A percentile compares a stretch with the other conserved stretches of the same genome.
phyloP scores from a whole-genome alignment of 169 alveolate species.

The Theileria sp. region DNA sequence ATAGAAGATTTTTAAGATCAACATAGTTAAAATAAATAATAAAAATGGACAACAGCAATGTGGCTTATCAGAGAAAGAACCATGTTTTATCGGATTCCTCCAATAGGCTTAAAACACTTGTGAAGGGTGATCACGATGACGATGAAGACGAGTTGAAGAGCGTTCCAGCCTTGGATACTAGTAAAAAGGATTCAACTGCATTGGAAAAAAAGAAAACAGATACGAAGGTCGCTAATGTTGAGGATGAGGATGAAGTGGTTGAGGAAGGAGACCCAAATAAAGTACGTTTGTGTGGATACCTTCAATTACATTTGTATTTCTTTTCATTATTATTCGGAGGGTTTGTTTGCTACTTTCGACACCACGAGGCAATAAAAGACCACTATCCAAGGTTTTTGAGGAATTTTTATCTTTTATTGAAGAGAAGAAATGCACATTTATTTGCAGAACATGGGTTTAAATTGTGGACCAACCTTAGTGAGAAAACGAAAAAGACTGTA shows the following conservation, averaged over 20 bases:
- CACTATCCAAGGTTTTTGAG: conserved; percentile 37
- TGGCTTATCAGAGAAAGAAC: conserved; percentile 60
- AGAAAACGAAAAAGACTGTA: neutral
- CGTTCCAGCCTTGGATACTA: neutral
- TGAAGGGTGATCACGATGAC: conserved; percentile 59
- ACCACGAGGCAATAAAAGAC: conserved; percentile 12
- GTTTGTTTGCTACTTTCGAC: conserved; percentile 41
- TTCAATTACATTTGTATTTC: conserved; percentile 35
- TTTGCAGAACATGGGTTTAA: neutral
- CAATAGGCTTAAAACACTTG: conserved; percentile 42
- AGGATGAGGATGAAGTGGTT: neutral
- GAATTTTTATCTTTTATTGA: conserved; percentile 15
- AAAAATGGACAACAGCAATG: conserved; percentile 32
- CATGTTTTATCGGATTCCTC: conserved; percentile 49
- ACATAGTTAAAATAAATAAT: neutral
- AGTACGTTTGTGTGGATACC: conserved; percentile 13
- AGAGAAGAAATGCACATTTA: conserved; percentile 17
- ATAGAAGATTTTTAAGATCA: neutral
- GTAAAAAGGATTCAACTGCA: neutral
- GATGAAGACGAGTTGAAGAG: conserved; percentile 29
- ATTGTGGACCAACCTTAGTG: conserved; percentile 36
- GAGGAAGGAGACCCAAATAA: conserved; percentile 21
- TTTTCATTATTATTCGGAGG: conserved; percentile 30
- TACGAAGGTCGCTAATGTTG: neutral
- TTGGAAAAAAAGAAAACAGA: neutral